Evolutionary conservation across 2,329 filamentous ascomycete species (phyloP).

Genomic region (Colletotrichum orchidophilum): DNA sequence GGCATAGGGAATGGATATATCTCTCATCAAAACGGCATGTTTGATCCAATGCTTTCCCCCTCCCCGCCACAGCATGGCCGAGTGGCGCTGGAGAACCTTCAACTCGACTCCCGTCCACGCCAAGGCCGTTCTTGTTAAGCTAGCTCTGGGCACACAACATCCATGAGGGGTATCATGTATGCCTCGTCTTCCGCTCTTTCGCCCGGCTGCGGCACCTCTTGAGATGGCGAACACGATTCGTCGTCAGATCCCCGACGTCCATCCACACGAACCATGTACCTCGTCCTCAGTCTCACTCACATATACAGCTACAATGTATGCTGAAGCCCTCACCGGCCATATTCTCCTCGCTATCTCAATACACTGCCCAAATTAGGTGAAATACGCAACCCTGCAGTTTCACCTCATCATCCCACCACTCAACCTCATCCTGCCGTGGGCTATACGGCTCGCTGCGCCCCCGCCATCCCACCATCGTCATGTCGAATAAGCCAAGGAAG

Average conservation of each 20-base stretch:
- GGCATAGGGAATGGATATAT: too few relatives aligned
- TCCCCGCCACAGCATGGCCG: background rate
- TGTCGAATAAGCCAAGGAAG: constrained; percentile 4
- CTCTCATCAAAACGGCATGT: background rate
- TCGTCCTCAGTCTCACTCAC: background rate
- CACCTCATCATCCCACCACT: background rate
- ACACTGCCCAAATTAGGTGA: background rate
- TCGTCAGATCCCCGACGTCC: constrained; percentile 2
- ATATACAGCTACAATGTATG: constrained; percentile 12
- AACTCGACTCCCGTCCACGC: background rate
- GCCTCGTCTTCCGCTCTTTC: background rate
- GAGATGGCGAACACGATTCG: constrained; percentile 10
- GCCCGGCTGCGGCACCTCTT: constrained; percentile 1
- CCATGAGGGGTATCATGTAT: background rate
- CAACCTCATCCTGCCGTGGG: background rate
- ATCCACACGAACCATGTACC: background rate
- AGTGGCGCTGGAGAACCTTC: background rate
- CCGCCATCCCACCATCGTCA: constrained; percentile 8
- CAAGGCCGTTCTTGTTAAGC: background rate
- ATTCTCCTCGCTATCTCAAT: background rate
- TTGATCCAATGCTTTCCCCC: background rate
- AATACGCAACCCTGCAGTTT: background rate
- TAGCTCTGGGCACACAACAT: background rate
- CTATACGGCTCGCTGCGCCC: constrained; percentile 5
- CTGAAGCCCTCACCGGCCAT: background rate